These are phyloP conservation scores for Trichoderma sp. DNA, from an alignment of 2,329 filamentous ascomycete species.

Conservation along the genomic window DNA sequence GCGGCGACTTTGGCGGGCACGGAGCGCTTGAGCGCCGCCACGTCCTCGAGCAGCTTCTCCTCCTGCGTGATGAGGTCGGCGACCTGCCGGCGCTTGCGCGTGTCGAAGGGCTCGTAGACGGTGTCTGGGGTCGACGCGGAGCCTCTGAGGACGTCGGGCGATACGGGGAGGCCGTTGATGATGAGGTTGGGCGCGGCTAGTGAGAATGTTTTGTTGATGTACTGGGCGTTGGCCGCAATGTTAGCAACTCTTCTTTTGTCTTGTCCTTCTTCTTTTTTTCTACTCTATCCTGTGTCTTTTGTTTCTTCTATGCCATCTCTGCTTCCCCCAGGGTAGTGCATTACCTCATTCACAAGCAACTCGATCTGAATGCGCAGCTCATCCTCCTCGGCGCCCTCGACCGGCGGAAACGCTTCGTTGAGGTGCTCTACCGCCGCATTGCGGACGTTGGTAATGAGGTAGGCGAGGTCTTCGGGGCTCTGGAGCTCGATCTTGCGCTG, in stretches of 20 bases:
- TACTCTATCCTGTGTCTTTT: background rate
- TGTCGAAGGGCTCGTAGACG: conserved; percentile 59
- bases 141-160: conserved; percentile 39
- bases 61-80: conserved; percentile 60
- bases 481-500: conserved; percentile 80
- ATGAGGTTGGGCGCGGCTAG: conserved; percentile 58
- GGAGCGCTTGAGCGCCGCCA: conserved; percentile 56
- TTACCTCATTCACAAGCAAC: conserved; percentile 56
- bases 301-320: background rate
- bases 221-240: conserved; percentile 39
- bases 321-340: background rate
- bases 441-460: conserved; percentile 67
- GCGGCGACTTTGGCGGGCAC: conserved; percentile 47
- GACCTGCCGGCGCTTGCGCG: conserved; percentile 55
- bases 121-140: conserved; percentile 25
- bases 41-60: conserved; percentile 62
- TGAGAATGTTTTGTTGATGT: conserved; percentile 59
- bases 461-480: conserved; percentile 68
- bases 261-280: background rate
- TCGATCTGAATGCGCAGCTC: conserved; percentile 59
- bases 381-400: conserved; percentile 51
- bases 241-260: background rate
- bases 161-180: conserved; percentile 59
- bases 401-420: conserved; percentile 64
- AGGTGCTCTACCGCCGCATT: conserved; percentile 66